Evolutionary conservation across 2,329 filamentous ascomycete species (phyloP).

Genomic region (Amesomyces nigricolor): DNA sequence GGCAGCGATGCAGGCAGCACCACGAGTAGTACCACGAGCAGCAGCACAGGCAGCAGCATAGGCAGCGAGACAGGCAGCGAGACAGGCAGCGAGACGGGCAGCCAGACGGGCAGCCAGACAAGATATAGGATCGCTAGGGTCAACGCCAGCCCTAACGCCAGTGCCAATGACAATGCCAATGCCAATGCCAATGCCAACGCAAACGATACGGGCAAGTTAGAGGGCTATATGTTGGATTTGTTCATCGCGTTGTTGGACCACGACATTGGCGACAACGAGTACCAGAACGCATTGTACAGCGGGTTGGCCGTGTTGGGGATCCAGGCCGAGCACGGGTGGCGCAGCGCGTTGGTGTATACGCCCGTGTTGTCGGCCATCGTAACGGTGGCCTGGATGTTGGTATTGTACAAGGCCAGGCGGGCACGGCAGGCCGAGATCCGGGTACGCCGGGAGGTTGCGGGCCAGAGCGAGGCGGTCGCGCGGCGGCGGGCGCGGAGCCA

Average conservation of each 20-base stretch:
- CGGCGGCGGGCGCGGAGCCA: constrained; percentile 2
- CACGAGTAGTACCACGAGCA: no score
- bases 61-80: no score
- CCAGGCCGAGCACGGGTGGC: not conserved
- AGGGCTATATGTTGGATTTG: constrained; percentile 1
- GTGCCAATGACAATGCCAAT: no score
- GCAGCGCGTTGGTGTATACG: constrained; percentile 3
- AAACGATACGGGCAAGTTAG: not conserved
- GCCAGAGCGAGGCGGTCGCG: not conserved
- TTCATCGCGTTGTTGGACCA: constrained; percentile 4
- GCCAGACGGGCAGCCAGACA: no score
- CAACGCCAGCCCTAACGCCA: no score
- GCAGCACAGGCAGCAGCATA: no score
- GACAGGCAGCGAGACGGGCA: no score
- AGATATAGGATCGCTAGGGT: no score
- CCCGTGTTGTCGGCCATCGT: constrained; percentile 4
- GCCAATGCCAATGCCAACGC: no score
- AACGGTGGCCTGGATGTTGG: constrained; percentile 4
- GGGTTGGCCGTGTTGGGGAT: constrained; percentile 5
- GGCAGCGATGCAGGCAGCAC: no score
- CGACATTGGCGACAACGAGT: constrained; percentile 5
- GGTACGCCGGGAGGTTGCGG: not conserved
- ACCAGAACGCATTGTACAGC: constrained; percentile 5
- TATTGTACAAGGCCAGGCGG: constrained; percentile 3
- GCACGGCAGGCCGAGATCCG: not conserved